Percentiles rank a stretch among this genome's conserved stretches.
Evolutionary conservation across 306 rosid genomes (phyloP).

Genomic region (Cucurbita argyrosperma): DNA sequence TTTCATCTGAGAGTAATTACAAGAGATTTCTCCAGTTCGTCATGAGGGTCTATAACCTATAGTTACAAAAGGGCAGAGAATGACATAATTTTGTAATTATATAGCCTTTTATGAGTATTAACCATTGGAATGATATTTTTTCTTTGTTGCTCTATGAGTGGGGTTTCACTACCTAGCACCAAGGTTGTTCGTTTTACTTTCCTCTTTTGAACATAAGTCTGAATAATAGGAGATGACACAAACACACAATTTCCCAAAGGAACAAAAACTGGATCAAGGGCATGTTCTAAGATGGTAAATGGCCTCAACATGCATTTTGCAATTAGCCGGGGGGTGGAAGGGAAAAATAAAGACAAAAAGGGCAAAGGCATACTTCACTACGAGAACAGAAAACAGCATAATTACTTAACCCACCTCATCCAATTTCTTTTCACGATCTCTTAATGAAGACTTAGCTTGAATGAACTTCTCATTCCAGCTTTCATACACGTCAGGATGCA

Average conservation of each 20-base stretch:
- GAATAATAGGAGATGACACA: background rate
- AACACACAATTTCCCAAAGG: background rate
- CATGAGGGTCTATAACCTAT: background rate
- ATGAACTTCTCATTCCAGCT: conserved; percentile 89
- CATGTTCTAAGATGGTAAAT: background rate
- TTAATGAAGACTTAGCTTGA: conserved; percentile 83
- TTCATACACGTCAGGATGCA: conserved; percentile 60
- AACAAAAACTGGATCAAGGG: background rate
- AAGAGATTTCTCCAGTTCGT: background rate
- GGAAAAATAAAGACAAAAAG: background rate
- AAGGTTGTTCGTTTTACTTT: background rate
- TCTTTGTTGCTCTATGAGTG: background rate
- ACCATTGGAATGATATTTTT: background rate
- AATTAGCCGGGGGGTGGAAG: background rate
- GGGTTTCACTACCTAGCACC: background rate
- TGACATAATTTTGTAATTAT: background rate
- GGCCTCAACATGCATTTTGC: background rate
- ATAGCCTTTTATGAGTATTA: background rate
- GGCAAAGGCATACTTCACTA: background rate
- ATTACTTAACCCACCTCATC: conserved; percentile 55
- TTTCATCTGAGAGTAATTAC: background rate
- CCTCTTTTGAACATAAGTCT: background rate
- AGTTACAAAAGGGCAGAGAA: too few relatives aligned
- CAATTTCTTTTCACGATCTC: conserved; percentile 91
- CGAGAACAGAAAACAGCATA: background rate